A percentile compares a stretch with the other conserved stretches of the same genome.
Conservation (phyloP, 2,329 filamentous ascomycete species). For the Alternaria metachromatica region DNA sequence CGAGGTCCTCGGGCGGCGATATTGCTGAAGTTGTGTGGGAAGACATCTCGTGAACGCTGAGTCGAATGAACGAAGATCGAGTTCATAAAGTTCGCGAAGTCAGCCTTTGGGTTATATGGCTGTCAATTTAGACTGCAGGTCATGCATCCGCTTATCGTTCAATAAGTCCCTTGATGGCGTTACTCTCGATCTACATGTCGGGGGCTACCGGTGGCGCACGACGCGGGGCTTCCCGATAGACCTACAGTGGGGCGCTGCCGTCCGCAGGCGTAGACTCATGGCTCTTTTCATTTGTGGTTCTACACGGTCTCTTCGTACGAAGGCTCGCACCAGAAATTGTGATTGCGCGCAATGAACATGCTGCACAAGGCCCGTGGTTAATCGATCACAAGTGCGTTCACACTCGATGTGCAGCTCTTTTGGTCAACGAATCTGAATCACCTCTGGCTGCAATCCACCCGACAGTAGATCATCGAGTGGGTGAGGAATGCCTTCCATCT, state of each 20-base stretch:
- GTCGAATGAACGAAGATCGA: too few relatives aligned
- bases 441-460: too few relatives aligned
- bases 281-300: neutral
- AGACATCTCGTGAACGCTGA: constrained; percentile 3
- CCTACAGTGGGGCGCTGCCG: neutral
- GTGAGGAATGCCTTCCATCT: neutral
- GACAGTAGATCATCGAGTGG: neutral
- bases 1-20: neutral
- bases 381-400: neutral
- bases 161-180: neutral
- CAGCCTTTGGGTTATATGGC: neutral
- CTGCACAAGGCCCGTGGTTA: too few relatives aligned
- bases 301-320: neutral
- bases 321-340: neutral
- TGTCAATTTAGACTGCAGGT: neutral
- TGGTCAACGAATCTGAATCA: neutral
- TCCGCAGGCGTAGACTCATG: neutral
- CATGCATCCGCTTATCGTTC: neutral
- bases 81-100: neutral
- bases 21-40: neutral
- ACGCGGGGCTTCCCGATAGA: constrained; percentile 7
- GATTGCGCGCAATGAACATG: neutral
- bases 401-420: neutral
- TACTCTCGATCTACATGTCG: neutral
- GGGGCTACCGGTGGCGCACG: constrained; percentile 3